Percentiles rank a stretch among this genome's conserved stretches.
Conservation (phyloP, 495 filamentous ascomycete species). For the Hamigera avellanea region DNA sequence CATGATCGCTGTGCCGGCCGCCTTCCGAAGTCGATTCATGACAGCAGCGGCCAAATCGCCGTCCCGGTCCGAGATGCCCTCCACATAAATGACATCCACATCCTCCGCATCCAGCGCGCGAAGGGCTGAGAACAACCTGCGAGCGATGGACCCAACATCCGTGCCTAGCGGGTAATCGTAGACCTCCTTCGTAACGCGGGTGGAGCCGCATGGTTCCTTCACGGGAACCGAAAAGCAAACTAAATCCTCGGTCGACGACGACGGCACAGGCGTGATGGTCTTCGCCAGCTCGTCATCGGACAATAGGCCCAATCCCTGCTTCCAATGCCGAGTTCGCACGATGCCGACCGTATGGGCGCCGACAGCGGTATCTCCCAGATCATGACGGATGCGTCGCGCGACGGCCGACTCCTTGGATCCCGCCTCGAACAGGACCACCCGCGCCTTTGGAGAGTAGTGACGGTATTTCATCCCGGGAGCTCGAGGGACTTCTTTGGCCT, state of each 20-base stretch:
- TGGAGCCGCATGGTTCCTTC: conserved; percentile 11
- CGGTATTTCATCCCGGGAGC: conserved; percentile 99
- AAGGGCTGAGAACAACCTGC: conserved; percentile 76
- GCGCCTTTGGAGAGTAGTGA: conserved; percentile 89
- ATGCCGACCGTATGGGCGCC: conserved; percentile 34
- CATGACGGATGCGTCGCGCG: conserved; percentile 21
- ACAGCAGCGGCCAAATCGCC: conserved; percentile 82
- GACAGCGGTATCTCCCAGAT: conserved; percentile 24
- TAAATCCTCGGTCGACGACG: conserved; percentile 18
- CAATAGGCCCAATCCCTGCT: conserved; percentile 19
- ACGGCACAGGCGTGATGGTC: conserved; percentile 11
- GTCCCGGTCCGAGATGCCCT: conserved; percentile 67
- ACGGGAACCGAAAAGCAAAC: conserved; percentile 22
- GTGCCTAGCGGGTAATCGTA: conserved; percentile 51
- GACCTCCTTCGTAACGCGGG: conserved; percentile 19
- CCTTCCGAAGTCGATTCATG: conserved; percentile 92
- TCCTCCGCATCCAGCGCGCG: conserved; percentile 69
- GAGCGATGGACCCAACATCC: conserved; percentile 61
- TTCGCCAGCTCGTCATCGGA: conserved; percentile 15
- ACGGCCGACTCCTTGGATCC: conserved; percentile 22
- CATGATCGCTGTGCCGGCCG: conserved; percentile 45
- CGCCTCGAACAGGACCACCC: conserved; percentile 69
- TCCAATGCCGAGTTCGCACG: conserved; percentile 35
- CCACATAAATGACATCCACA: conserved; percentile 81
- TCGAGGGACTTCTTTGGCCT: conserved; percentile 45